A percentile compares a stretch with the other conserved stretches of the same genome.
Conservation (phyloP, 2,329 filamentous ascomycete species). For the Paecilomyces sp. region DNA sequence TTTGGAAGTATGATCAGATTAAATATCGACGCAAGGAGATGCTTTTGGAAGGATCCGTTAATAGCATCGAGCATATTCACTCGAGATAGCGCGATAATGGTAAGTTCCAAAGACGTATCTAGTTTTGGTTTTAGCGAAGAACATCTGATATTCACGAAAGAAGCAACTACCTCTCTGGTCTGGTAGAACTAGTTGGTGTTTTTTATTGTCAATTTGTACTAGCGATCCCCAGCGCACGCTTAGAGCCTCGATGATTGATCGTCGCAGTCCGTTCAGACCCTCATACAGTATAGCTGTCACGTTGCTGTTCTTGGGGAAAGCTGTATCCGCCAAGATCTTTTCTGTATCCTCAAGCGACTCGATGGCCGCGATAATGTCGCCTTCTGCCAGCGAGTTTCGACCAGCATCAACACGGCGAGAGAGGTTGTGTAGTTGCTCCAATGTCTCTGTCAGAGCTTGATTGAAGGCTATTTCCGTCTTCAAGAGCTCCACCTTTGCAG, state of each 20-base stretch:
- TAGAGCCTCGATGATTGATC: slow-evolving; percentile 59
- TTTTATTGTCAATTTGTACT: slow-evolving; percentile 54
- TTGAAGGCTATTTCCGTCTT: slow-evolving; percentile 56
- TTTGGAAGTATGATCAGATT: slow-evolving; percentile 24
- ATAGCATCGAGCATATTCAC: slow-evolving; percentile 23
- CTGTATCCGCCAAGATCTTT: slow-evolving; percentile 17
- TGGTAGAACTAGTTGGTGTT: slow-evolving; percentile 50
- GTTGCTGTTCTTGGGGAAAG: slow-evolving; percentile 27
- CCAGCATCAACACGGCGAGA: slow-evolving; percentile 42
- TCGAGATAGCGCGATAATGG: slow-evolving; percentile 22
- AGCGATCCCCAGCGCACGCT: slow-evolving; percentile 64
- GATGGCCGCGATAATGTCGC: slow-evolving; percentile 41
- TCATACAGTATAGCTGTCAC: slow-evolving; percentile 53
- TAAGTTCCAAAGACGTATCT: slow-evolving; percentile 20
- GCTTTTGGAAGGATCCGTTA: slow-evolving; percentile 24
- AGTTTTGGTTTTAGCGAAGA: slow-evolving; percentile 3
- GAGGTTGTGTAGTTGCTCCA: slow-evolving; percentile 47
- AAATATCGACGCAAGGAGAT: slow-evolving; percentile 23
- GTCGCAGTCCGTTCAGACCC: slow-evolving; percentile 59
- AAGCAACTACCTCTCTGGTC: slow-evolving; percentile 44
- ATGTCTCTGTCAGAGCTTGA: slow-evolving; percentile 42
- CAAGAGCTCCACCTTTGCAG: slow-evolving; percentile 48
- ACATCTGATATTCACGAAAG: background rate
- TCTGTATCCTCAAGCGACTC: slow-evolving; percentile 41
- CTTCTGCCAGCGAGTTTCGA: slow-evolving; percentile 37